Percentiles rank a stretch among this genome's conserved stretches.
These are phyloP conservation scores for Polychaeton citri DNA, from an alignment of 2,329 filamentous ascomycete genomes.

Conservation along the genomic window DNA sequence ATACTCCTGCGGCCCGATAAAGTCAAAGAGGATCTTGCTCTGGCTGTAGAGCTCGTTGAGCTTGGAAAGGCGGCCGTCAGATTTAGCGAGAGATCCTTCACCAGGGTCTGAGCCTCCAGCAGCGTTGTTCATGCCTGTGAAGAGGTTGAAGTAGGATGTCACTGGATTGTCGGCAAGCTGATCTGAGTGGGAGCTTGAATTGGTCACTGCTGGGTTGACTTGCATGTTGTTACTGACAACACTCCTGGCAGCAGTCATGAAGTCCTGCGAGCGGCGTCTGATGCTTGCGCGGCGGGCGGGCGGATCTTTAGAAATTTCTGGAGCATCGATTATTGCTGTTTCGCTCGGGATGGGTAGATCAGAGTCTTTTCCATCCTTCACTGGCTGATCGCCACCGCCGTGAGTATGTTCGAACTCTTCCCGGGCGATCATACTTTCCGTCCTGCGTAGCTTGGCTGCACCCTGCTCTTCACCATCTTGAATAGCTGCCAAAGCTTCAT, in stretches of 20 bases:
- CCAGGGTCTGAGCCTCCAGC: constrained; percentile 14
- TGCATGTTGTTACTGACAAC: constrained; percentile 4
- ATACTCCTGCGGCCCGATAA: constrained; percentile 96
- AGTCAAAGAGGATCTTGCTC: constrained; percentile 92
- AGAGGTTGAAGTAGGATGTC: constrained; percentile 77
- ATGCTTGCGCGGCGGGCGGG: constrained; percentile 37
- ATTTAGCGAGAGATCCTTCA: constrained; percentile 53
- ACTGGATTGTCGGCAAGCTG: constrained; percentile 27
- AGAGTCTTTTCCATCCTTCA: constrained; percentile 7
- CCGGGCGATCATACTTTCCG: constrained; percentile 18
- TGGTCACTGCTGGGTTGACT: not conserved
- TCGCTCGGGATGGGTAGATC: constrained; percentile 6
- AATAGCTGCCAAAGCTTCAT: not conserved
- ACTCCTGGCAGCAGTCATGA: constrained; percentile 8
- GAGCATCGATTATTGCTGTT: constrained; percentile 2
- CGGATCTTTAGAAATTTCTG: constrained; percentile 6
- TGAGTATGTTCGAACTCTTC: constrained; percentile 20
- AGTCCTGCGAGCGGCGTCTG: constrained; percentile 37
- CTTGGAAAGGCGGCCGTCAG: constrained; percentile 73
- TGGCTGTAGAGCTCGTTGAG: constrained; percentile 86
- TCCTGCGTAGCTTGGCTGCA: constrained; percentile 11
- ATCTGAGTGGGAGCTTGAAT: constrained; percentile 1
- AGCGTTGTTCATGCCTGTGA: constrained; percentile 43
- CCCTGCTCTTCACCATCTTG: constrained; percentile 1
- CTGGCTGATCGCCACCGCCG: constrained; percentile 9